These are phyloP conservation scores for Colletotrichum truncatum DNA, from an alignment of 2,329 filamentous ascomycete genomes.

Conservation along the genomic window DNA sequence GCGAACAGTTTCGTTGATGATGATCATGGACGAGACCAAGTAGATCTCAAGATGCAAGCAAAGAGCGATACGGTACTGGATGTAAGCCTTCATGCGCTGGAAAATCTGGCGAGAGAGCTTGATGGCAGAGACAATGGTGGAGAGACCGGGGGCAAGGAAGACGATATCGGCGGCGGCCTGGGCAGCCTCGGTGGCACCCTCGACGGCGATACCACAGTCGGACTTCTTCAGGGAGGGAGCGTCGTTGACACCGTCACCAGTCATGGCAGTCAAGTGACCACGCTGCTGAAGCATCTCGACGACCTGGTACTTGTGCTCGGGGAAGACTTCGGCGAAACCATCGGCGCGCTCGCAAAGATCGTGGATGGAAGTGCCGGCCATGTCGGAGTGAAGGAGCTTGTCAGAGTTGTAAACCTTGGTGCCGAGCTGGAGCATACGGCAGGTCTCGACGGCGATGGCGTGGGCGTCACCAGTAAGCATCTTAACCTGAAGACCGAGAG, in stretches of 20 bases:
- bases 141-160: slow-evolving; percentile 77
- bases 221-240: slow-evolving; percentile 79
- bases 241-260: slow-evolving; percentile 80
- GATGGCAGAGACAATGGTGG: slow-evolving; percentile 77
- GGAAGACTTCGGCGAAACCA: slow-evolving; percentile 79
- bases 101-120: slow-evolving; percentile 80
- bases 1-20: slow-evolving; percentile 80
- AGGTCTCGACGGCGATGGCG: slow-evolving; percentile 83
- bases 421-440: slow-evolving; percentile 82
- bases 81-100: slow-evolving; percentile 82
- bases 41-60: slow-evolving; percentile 81
- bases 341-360: slow-evolving; percentile 80
- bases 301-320: slow-evolving; percentile 80
- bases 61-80: slow-evolving; percentile 80
- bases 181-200: slow-evolving; percentile 76
- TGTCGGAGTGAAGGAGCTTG: slow-evolving; percentile 79
- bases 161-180: slow-evolving; percentile 79
- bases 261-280: slow-evolving; percentile 79
- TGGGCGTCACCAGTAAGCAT: slow-evolving; percentile 86
- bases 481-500: slow-evolving; percentile 81
- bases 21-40: slow-evolving; percentile 80
- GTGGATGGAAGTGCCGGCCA: slow-evolving; percentile 77
- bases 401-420: slow-evolving; percentile 86
- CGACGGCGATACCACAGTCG: slow-evolving; percentile 78
- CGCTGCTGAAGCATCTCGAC: slow-evolving; percentile 80